Evolutionary conservation across 495 filamentous ascomycete genomes (phyloP).

Genomic region (Lepidopterella palustris): DNA sequence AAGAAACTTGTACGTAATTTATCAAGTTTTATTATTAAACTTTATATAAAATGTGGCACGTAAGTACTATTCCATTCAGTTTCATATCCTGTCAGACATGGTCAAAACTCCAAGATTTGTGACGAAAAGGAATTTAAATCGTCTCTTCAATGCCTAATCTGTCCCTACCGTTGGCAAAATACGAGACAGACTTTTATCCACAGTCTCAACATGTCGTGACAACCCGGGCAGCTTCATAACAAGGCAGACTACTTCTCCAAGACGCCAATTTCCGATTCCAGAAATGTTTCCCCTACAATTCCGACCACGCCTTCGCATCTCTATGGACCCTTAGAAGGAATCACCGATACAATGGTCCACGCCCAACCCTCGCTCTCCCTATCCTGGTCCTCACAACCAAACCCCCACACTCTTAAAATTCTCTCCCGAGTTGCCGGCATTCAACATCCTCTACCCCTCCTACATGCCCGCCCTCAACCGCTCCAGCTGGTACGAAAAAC

Average conservation of each 20-base stretch:
- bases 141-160: too few species aligned
- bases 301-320: conserved; percentile 10
- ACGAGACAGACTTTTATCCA: too few species aligned
- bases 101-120: too few species aligned
- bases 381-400: conserved; percentile 5
- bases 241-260: too few species aligned
- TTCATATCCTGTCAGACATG: neutral
- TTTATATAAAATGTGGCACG: conserved; percentile 15
- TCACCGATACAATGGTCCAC: conserved; percentile 23
- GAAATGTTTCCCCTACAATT: conserved; percentile 18
- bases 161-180: too few species aligned
- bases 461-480: conserved; percentile 28
- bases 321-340: conserved; percentile 23
- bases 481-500: conserved; percentile 25
- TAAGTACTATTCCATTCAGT: conserved; percentile 12
- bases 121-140: too few species aligned
- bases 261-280: conserved; percentile 1
- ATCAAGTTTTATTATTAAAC: too few species aligned
- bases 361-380: conserved; percentile 11
- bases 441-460: conserved; percentile 1
- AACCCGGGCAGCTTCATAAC: too few species aligned
- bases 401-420: neutral
- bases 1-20: too few species aligned
- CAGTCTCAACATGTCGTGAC: too few species aligned
- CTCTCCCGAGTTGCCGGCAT: neutral